Conservation (phyloP, 129 eudicot genomes). For the Centaurea solstitialis region DNA sequence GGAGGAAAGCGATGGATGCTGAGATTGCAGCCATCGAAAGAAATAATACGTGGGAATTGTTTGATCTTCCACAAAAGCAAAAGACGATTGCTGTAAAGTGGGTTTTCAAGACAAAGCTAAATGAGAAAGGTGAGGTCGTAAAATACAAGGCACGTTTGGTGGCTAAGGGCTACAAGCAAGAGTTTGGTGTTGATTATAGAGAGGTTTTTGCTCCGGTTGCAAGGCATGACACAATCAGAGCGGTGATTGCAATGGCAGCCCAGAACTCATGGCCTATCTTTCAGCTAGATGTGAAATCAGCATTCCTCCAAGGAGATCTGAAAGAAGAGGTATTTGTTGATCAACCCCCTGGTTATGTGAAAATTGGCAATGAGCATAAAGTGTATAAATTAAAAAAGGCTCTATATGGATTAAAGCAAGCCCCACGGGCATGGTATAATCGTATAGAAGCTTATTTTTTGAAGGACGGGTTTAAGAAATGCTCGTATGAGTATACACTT, state of each 20-base stretch:
- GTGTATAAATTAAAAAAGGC: constrained; percentile 11
- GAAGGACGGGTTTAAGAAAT: not conserved
- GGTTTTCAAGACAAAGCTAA: constrained; percentile 18
- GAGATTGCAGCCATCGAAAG: constrained; percentile 14
- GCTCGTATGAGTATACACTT: not conserved
- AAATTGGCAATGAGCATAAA: not conserved
- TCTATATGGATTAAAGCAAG: not conserved
- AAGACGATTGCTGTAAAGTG: constrained; percentile 15
- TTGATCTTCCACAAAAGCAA: constrained; percentile 1
- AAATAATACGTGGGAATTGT: constrained; percentile 23
- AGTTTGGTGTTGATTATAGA: not conserved
- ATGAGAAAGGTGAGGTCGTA: constrained; percentile 5
- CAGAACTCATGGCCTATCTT: not conserved
- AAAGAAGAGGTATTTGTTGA: constrained; percentile 13
- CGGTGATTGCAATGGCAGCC: not conserved
- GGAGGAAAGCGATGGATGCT: constrained; percentile 21
- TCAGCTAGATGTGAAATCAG: constrained; percentile 9
- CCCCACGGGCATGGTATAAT: constrained; percentile 13
- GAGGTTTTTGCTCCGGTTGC: constrained; percentile 4
- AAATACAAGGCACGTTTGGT: constrained; percentile 13
- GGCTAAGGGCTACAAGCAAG: constrained; percentile 4
- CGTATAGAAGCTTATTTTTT: not conserved
- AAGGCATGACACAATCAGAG: constrained; percentile 3
- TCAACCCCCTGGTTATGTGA: constrained; percentile 15
- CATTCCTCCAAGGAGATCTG: constrained; percentile 3